Evolutionary conservation across 78 protist genomes (phyloP), one percentile per base, ranked within the genome.

Genomic region (Dictyostelium discoideum): DNA sequence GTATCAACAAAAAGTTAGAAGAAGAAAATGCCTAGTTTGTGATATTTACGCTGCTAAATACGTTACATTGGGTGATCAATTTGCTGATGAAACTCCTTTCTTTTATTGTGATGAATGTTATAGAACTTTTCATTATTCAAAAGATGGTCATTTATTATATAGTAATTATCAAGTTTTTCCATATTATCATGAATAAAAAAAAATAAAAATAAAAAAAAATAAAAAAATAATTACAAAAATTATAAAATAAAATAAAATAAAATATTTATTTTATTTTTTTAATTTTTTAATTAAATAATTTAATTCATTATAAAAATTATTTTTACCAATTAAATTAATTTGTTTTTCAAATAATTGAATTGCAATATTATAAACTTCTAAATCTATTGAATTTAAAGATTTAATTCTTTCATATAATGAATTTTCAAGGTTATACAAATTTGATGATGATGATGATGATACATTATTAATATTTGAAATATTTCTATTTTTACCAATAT

Each of bases 51-150:
- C 87, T 13, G 93, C 97, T 20, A 95, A 84, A 92, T 95, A 85
- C 65, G 96, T 81, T n/a, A 93, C 96, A 0, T 14, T 85, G n/a
- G 87, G 85, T 11, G 96, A 93, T 22, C 80, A 65, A 79, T 11
- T 79, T 3, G 81, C 65, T 10, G 92, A 80, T 16, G 96, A 93
- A 79, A 93, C 85, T n/a, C 96, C 96, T 2, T 93, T 82, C 42
- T 93, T 84, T 74, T 93, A 76, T 76, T 93, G 96, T 79, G 96
- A 93, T 9, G 92, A 79, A 20, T 93, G 96, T 86, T 93, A 84
- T 84, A 83, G 92, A 76, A 39, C 50, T 29, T 87, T 93, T 26
- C 96, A 93, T 54, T 93, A 93, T 42, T 40, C 86, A 5, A 87
- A 93, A 65, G 87, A 72, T 9, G 96, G 96, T 24, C 5, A 42